phyloP scores from a whole-genome alignment of 192 early-diverging fungal genomes.

The Paraglomus occultum region DNA sequence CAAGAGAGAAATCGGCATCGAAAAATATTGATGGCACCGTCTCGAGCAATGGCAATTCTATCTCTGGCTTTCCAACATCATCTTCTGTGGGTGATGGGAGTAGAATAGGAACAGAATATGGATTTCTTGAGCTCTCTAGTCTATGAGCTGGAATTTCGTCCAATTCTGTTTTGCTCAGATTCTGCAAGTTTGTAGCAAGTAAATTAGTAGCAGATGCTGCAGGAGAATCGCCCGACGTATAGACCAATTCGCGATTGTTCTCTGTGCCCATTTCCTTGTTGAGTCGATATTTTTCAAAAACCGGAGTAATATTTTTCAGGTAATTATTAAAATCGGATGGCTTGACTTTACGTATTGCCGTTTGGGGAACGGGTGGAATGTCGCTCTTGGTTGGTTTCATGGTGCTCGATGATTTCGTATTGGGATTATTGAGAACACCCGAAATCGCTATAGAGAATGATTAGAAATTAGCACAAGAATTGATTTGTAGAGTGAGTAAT shows the following conservation, averaged over 20 bases:
- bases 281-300: slow-evolving; percentile 77
- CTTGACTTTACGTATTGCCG: slow-evolving; percentile 65
- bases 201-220: slow-evolving; percentile 47
- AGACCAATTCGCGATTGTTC: slow-evolving; percentile 30
- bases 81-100: slow-evolving; percentile 36
- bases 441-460: slow-evolving; percentile 36
- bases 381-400: slow-evolving; percentile 54
- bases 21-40: slow-evolving; percentile 90
- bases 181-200: slow-evolving; percentile 25
- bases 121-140: slow-evolving; percentile 48
- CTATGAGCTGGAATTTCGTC: slow-evolving; percentile 48
- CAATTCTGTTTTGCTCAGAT: slow-evolving; percentile 43
- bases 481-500: slow-evolving; percentile 2
- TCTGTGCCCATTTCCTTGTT: slow-evolving; percentile 51
- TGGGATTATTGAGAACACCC: slow-evolving; percentile 74
- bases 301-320: slow-evolving; percentile 63
- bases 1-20: slow-evolving; percentile 77
- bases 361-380: slow-evolving; percentile 56
- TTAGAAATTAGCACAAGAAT: background rate
- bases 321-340: slow-evolving; percentile 86
- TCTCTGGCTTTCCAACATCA: slow-evolving; percentile 37
- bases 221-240: slow-evolving; percentile 48
- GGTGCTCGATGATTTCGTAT: slow-evolving; percentile 43
- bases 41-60: slow-evolving; percentile 71
- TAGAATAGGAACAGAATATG: slow-evolving; percentile 47